Evolutionary conservation across 257 asterid species (phyloP).

Genomic region (Nicotiana paniculata): DNA sequence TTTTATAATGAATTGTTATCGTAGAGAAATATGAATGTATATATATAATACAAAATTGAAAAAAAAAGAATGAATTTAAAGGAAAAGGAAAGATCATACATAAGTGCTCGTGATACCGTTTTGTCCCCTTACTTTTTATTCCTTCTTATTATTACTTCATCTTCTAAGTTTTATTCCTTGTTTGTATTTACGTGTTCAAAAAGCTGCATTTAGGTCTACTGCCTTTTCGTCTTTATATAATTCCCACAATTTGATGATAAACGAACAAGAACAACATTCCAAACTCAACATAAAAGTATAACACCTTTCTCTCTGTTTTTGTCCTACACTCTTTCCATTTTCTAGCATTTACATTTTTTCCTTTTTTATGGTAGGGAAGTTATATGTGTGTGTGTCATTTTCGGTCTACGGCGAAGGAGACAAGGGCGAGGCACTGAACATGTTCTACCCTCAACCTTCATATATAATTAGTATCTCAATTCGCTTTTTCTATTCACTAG

Average conservation of each 20-base stretch:
- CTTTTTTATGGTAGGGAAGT: not conserved
- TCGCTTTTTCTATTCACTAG: too few species aligned
- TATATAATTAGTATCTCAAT: too few species aligned
- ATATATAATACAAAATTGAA: not conserved
- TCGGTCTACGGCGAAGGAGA: too few species aligned
- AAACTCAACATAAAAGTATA: slow-evolving; percentile 22
- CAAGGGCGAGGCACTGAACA: too few species aligned
- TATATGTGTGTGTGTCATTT: too few species aligned
- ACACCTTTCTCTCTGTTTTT: slow-evolving; percentile 8
- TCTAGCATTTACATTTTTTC: not conserved
- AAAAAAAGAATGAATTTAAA: not conserved
- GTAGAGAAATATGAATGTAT: too few species aligned
- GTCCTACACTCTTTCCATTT: slow-evolving; percentile 5
- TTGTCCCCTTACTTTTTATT: slow-evolving; percentile 17
- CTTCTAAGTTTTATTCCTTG: slow-evolving; percentile 27
- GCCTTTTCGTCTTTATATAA: slow-evolving; percentile 1
- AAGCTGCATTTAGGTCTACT: not conserved
- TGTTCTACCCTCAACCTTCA: too few species aligned
- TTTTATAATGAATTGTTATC: too few species aligned
- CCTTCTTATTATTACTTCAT: slow-evolving; percentile 9
- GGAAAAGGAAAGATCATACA: not conserved
- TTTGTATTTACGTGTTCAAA: slow-evolving; percentile 12
- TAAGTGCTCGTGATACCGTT: slow-evolving; percentile 31
- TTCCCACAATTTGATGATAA: not conserved
- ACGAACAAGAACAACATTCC: not conserved